Percentiles rank a stretch among this genome's conserved stretches.
Conservation (phyloP, 768 basidiomycete species). For the Postia placenta region DNA sequence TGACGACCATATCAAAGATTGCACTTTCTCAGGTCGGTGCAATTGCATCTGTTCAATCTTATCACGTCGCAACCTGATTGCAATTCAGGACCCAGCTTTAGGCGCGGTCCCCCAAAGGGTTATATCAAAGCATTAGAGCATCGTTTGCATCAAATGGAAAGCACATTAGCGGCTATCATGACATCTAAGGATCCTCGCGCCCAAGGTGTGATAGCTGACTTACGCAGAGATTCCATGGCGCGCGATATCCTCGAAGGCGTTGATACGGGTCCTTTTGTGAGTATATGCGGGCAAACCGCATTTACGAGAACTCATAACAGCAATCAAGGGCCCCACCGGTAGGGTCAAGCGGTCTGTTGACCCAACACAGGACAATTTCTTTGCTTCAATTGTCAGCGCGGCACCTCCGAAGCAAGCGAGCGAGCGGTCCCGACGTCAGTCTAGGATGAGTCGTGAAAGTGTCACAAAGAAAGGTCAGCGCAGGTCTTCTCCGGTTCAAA, state of each 20-base stretch:
- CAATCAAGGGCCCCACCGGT: slow-evolving; percentile 56
- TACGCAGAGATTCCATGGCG: slow-evolving; percentile 70
- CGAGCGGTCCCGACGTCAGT: slow-evolving; percentile 56
- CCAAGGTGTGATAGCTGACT: slow-evolving; percentile 52
- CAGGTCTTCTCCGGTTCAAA: background rate
- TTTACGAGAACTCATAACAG: background rate
- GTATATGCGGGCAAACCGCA: slow-evolving; percentile 18
- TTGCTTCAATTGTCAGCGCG: slow-evolving; percentile 63
- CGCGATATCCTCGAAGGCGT: slow-evolving; percentile 71
- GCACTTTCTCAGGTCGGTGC: slow-evolving; percentile 55
- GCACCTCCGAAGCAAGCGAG: slow-evolving; percentile 45
- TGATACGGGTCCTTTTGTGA: slow-evolving; percentile 73
- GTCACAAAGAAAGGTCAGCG: slow-evolving; percentile 51
- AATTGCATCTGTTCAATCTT: no score
- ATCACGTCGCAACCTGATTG: background rate
- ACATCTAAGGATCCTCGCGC: slow-evolving; percentile 66
- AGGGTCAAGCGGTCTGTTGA: slow-evolving; percentile 40
- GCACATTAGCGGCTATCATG: slow-evolving; percentile 74
- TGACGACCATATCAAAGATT: slow-evolving; percentile 11
- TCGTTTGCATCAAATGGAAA: slow-evolving; percentile 87
- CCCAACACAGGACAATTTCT: slow-evolving; percentile 73
- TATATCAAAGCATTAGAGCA: slow-evolving; percentile 92
- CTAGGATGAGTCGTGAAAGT: slow-evolving; percentile 68
- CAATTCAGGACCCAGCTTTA: slow-evolving; percentile 60
- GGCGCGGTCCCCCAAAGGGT: slow-evolving; percentile 84